phyloP scores from a whole-genome alignment of 306 rosid genomes.

The Erythrophleum fordii region DNA sequence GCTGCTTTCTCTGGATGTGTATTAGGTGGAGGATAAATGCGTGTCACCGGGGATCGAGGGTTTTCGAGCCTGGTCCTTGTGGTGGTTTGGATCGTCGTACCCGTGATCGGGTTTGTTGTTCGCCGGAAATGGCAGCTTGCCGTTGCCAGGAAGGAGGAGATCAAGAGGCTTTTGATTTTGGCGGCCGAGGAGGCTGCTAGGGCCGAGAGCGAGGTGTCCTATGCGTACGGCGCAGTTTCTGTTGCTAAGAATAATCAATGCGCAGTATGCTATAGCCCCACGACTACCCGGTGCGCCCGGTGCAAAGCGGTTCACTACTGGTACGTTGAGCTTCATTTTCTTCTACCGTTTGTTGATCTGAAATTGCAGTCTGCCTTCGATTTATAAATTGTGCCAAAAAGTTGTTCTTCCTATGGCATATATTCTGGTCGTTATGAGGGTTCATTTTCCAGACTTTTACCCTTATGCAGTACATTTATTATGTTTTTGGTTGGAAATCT shows the following conservation, averaged over 20 bases:
- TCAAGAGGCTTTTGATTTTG: conserved; percentile 63
- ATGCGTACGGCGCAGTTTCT: conserved; percentile 29
- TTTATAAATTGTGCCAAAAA: neutral
- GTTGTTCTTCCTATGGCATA: neutral
- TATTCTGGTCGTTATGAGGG: neutral
- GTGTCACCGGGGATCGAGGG: conserved; percentile 75
- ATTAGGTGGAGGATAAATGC: conserved; percentile 68
- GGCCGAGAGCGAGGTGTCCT: conserved; percentile 72
- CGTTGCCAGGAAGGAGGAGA: conserved; percentile 69
- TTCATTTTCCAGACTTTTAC: neutral
- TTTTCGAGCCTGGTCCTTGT: conserved; percentile 58
- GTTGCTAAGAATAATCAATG: conserved; percentile 50
- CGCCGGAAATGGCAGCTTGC: conserved; percentile 62
- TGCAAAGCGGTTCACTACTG: conserved; percentile 89
- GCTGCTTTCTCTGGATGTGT: conserved; percentile 46
- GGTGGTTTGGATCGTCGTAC: conserved; percentile 42
- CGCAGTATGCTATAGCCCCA: conserved; percentile 74
- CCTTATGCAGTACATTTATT: neutral
- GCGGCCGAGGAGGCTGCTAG: conserved; percentile 77
- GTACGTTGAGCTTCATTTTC: conserved; percentile 41
- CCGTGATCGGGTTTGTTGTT: conserved; percentile 52
- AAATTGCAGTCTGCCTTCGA: conserved; percentile 1
- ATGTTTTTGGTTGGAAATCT: neutral
- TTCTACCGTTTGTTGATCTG: neutral
- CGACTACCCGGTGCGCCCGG: conserved; percentile 71